Conservation (phyloP, 2,329 filamentous ascomycete species). For the Cercospora zeae-maydis region DNA sequence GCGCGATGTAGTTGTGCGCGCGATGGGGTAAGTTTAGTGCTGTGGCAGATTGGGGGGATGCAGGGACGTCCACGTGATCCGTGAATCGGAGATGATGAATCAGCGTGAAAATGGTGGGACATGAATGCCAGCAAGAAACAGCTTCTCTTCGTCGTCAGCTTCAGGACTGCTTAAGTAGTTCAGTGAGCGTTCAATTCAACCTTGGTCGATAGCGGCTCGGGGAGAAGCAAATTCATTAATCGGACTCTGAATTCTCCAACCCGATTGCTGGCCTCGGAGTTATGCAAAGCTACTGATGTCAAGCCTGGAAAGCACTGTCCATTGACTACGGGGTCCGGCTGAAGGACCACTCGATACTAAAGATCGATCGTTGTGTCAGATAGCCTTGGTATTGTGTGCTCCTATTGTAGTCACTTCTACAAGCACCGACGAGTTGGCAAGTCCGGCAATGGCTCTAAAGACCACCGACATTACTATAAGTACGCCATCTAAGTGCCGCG, state of each 20-base stretch:
- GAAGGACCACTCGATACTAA: background rate
- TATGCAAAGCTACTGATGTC: background rate
- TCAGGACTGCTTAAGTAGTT: background rate
- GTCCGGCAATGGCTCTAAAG: background rate
- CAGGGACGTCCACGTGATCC: background rate
- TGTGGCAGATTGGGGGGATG: background rate
- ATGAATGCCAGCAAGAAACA: background rate
- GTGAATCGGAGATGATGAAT: background rate
- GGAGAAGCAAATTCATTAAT: background rate
- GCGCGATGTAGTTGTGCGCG: constrained; percentile 6
- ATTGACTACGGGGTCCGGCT: background rate
- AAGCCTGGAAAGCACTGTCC: background rate
- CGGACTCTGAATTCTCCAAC: background rate
- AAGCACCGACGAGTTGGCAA: background rate
- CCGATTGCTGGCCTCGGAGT: background rate
- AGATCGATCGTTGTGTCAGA: background rate
- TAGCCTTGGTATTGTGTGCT: background rate
- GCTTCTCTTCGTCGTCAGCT: background rate
- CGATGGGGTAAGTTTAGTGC: no score
- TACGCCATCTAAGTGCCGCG: background rate
- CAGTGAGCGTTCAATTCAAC: background rate
- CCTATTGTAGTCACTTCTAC: background rate
- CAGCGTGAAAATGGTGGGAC: background rate
- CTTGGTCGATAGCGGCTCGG: background rate
- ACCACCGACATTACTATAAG: background rate